These are phyloP conservation scores for Secale cereale DNA, from an alignment of 176 grass and related monocot species.

Conservation along the genomic window DNA sequence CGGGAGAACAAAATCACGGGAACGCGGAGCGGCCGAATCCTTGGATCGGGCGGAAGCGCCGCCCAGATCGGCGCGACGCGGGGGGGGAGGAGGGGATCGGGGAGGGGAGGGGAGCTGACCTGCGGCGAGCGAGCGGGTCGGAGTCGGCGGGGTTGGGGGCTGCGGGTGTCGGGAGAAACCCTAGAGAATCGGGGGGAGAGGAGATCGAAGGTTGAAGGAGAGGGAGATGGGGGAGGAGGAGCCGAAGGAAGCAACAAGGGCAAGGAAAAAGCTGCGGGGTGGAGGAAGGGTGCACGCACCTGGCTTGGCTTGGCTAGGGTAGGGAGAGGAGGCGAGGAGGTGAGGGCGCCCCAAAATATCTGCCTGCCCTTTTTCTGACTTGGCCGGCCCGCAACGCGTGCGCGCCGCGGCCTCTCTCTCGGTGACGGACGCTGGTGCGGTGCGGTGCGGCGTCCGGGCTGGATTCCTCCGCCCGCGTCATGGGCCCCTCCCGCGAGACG, in stretches of 20 bases:
- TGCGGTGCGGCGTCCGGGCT: background rate
- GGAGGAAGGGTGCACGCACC: background rate
- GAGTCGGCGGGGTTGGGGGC: background rate
- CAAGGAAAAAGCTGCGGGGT: background rate
- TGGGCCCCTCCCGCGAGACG: background rate
- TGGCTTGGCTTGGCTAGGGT: background rate
- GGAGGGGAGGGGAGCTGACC: background rate
- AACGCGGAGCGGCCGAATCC: background rate
- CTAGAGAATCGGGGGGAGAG: background rate
- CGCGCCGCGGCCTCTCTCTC: background rate
- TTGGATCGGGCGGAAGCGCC: slow-evolving; percentile 10
- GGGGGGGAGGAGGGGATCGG: background rate
- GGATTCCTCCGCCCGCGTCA: background rate
- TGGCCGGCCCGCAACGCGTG: slow-evolving; percentile 14
- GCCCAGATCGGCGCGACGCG: background rate
- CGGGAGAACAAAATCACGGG: background rate
- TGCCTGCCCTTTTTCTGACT: slow-evolving; percentile 9
- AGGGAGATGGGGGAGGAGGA: background rate
- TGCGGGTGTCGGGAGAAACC: slow-evolving; percentile 19
- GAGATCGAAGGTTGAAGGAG: background rate
- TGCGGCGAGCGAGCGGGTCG: background rate
- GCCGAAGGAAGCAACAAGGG: background rate
- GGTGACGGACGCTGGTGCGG: background rate
- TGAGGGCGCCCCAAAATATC: slow-evolving; percentile 20
- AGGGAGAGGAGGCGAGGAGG: background rate